Evolutionary conservation across 306 rosid species (phyloP), one percentile per base, ranked within the genome.

Genomic region (Pterocarpus santalinus): DNA sequence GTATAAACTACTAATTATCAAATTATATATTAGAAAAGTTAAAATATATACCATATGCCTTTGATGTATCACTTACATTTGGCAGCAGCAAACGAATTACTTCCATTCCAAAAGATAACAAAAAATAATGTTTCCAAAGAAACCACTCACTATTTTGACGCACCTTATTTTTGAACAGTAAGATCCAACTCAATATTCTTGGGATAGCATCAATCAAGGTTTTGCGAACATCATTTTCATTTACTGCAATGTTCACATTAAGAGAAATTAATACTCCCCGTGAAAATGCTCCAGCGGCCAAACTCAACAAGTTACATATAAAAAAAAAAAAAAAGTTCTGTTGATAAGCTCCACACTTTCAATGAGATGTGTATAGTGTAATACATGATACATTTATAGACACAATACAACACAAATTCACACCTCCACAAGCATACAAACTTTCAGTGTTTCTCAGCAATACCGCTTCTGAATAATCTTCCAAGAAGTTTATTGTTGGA

Each of bases 391-490:
- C 51, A 68, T 12, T 38, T 63, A 74, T 5, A 64, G 44, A 74
- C 61, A 80, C 49, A 17, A 61, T 34, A 58, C 22, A 67, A 36
- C 14, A 73, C 46, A 69, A 65, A 41, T 60, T 47, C 52, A 65
- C 67, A 93, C 99, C 99, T 91, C 91, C 92, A 65, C 97, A 93
- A 41, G 97, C 97, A 90, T 91, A 95, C 69, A 95, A 82, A 82
- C 90, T 93, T 86, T 95, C 99, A 47, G 91, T 79, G 84, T 89
- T 90, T 81, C 82, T 85, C 63, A 84, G 89, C 44, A 95, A 88
- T 70, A 87, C 95, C 65, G 63, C 80, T 66, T 88, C 80, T 55
- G 94, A 85, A 65, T 86, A 87, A 84, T 87, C 90, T 88, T 95
- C 89, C 85, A 95, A 82, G 73, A 89, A 93, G 60, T 80, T 61